Conservation (phyloP, 208 protist genomes). For the Acanthamoeba royreba region DNA sequence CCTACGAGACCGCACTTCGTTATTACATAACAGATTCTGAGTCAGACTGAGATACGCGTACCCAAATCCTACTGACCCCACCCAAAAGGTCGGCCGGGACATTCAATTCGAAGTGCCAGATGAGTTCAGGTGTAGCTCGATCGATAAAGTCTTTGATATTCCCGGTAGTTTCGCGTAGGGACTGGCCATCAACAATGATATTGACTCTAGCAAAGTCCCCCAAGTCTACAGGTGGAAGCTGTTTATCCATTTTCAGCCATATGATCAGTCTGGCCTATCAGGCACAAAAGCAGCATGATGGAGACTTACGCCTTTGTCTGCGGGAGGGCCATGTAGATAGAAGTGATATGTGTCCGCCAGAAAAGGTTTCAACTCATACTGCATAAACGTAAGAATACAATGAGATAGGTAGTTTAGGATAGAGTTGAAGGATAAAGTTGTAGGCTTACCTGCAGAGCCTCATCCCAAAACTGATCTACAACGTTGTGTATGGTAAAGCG, state of each 20-base stretch:
- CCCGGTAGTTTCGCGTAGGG: not conserved
- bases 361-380: not conserved
- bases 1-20: not conserved
- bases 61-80: not conserved
- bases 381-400: not conserved
- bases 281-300: not conserved
- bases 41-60: not conserved
- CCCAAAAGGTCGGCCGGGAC: not conserved
- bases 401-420: not conserved
- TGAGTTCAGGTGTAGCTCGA: not conserved
- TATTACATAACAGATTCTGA: not conserved
- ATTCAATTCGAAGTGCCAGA: not conserved
- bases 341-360: constrained; percentile 8
- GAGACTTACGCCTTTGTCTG: not conserved
- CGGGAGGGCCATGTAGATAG: not conserved
- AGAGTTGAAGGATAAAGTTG: not conserved
- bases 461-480: not conserved
- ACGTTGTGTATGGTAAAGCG: not conserved
- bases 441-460: not conserved
- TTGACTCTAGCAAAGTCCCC: not conserved
- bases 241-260: not conserved
- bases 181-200: not conserved
- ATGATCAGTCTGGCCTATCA: not conserved
- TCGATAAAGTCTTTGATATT: not conserved
- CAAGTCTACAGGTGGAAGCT: not conserved